Conservation (phyloP, 495 filamentous ascomycete genomes). For the Penicillium salamii region DNA sequence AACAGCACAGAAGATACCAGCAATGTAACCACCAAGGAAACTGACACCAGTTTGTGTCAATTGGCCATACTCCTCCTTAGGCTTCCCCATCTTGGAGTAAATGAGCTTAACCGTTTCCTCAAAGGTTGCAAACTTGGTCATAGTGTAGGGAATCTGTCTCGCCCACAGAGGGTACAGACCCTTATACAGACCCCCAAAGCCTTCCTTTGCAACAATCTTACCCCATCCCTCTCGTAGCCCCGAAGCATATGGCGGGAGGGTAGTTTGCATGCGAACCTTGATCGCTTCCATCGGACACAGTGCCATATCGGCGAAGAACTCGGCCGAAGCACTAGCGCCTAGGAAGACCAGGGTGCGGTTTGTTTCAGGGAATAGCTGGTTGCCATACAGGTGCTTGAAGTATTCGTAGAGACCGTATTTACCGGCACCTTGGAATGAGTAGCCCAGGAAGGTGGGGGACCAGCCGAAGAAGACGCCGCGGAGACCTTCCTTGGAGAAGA, state of each 20-base stretch:
- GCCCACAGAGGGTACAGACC: constrained; percentile 69
- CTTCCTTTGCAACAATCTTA: constrained; percentile 59
- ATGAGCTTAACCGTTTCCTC: constrained; percentile 65
- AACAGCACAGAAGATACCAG: constrained; percentile 66
- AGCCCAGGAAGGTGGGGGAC: constrained; percentile 67
- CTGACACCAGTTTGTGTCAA: constrained; percentile 67
- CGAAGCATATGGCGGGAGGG: constrained; percentile 61
- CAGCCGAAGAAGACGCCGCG: constrained; percentile 73
- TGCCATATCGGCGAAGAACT: constrained; percentile 67
- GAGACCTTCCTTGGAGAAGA: constrained; percentile 61
- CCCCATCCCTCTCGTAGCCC: constrained; percentile 61
- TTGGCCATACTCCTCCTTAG: constrained; percentile 60
- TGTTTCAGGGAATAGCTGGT: constrained; percentile 56
- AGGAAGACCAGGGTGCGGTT: constrained; percentile 66
- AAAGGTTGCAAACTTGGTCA: constrained; percentile 75
- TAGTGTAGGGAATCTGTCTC: constrained; percentile 71
- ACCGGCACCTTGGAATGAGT: constrained; percentile 71
- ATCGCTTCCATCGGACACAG: constrained; percentile 68
- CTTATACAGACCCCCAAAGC: constrained; percentile 61
- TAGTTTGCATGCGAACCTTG: constrained; percentile 74
- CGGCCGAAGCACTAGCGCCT: constrained; percentile 61
- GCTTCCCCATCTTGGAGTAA: constrained; percentile 60
- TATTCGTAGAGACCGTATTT: constrained; percentile 76
- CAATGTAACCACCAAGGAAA: constrained; percentile 70
- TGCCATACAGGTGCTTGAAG: constrained; percentile 71